These are phyloP conservation scores for Penstemon barbatus DNA, from an alignment of 257 asterid species.

Conservation along the genomic window DNA sequence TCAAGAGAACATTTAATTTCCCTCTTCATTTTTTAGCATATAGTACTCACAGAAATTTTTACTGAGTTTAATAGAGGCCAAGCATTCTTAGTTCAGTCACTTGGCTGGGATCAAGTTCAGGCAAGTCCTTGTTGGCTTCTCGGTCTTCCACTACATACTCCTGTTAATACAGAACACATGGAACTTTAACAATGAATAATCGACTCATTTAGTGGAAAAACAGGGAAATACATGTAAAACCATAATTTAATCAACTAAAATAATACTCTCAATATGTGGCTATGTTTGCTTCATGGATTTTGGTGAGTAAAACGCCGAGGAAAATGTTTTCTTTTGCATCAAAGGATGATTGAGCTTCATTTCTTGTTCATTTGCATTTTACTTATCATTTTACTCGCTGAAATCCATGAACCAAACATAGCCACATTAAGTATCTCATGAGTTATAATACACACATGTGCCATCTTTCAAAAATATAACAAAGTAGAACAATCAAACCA, in stretches of 20 bases:
- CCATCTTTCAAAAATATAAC: background rate
- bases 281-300: no score
- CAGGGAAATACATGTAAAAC: background rate
- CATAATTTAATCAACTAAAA: background rate
- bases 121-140: conserved; percentile 59
- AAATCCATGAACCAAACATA: no score
- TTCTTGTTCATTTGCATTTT: no score
- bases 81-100: conserved; percentile 83
- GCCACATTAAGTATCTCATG: no score
- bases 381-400: no score
- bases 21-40: background rate
- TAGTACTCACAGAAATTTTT: conserved; percentile 10
- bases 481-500: conserved; percentile 4
- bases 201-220: background rate
- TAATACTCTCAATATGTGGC: background rate
- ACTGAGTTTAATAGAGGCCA: conserved; percentile 69
- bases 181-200: background rate
- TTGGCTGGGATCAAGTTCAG: conserved; percentile 83
- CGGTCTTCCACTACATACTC: conserved; percentile 94
- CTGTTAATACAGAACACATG: conserved; percentile 35
- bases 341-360: no score
- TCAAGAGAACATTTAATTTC: background rate
- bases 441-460: no score
- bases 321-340: no score
- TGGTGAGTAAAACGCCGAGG: no score